Base-by-base conservation (phyloP, 768 basidiomycete genomes). In the Tricholoma bakamatsutake region DNA sequence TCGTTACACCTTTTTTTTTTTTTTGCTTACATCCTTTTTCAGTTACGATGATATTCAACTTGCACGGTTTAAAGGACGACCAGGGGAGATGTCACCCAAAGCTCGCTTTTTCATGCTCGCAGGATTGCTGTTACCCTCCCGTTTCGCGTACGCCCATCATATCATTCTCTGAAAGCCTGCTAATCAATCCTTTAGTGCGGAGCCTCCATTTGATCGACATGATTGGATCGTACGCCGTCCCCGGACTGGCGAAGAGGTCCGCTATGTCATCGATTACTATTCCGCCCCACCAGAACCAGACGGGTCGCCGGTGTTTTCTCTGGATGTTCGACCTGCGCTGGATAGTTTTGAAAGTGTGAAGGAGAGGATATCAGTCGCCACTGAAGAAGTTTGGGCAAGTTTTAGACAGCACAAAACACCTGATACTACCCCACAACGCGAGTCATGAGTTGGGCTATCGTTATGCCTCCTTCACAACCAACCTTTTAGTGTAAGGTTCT, bases 261-360 rank as follows among this genome's bases (percentile, higher is more conserved):
- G 92, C 67, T 96, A 99, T 71, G 90, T 99, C 47, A 98, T 99
- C 63, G 97, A 99, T 75, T 99, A 99, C 73, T 98, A 98, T 71
- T 90, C 91, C 47, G 93, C 93, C 0, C 92, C 95, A 1, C 83
- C 89, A 2, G 87, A 95, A 54, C 78, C 83, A 7, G 89, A 97
- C 61, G 96, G 96, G 7, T 90, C 89, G 45, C 97, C 97, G 15
- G 94, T 95, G 5, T 98, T 98, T 72, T 87, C 87, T 7, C 79
- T 99, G 27, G 97, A 99, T 67, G 96, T 98, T 9, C 84, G 96
- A 13, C 96, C 97, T 0, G 97, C 97, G 0, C 71, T 99, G 52
- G 97, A 98, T 71, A 89, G 79, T 63, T 75, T 93, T 31, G 80
- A 79, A 18, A 92, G 91, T 64, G 62, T 93, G 52, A 85, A 81